phyloP scores from a whole-genome alignment of 2,329 filamentous ascomycete genomes.

The Talaromyces sp. region DNA sequence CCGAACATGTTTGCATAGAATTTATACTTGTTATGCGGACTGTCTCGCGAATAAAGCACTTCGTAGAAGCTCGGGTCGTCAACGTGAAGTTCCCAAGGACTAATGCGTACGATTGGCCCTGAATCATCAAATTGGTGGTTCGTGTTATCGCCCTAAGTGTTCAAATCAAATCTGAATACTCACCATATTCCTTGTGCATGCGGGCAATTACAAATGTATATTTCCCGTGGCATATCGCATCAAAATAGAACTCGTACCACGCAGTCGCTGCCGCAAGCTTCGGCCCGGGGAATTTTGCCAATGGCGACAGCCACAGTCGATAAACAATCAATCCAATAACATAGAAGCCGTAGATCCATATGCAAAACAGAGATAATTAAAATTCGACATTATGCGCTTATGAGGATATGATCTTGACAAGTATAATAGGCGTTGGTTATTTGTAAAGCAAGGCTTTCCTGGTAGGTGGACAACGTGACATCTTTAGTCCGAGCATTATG shows the following conservation, averaged over 20 bases:
- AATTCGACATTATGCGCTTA: neutral
- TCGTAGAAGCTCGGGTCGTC: slow-evolving; percentile 26
- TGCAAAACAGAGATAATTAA: neutral
- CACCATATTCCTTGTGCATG: slow-evolving; percentile 25
- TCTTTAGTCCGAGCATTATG: too few species aligned
- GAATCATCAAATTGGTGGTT: neutral
- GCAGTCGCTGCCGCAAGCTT: slow-evolving; percentile 24
- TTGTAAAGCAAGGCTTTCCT: too few species aligned
- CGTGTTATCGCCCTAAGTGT: neutral
- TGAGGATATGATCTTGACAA: too few species aligned
- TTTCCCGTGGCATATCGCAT: slow-evolving; percentile 19
- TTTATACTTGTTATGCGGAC: slow-evolving; percentile 26
- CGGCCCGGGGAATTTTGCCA: slow-evolving; percentile 29
- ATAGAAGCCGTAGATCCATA: neutral
- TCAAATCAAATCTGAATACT: slow-evolving; percentile 14
- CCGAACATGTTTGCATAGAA: slow-evolving; percentile 26
- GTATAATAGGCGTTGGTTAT: too few species aligned
- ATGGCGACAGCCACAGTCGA: slow-evolving; percentile 26
- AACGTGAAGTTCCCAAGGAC: slow-evolving; percentile 29
- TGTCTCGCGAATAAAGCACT: slow-evolving; percentile 25
- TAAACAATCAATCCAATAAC: slow-evolving; percentile 15
- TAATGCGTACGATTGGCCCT: slow-evolving; percentile 32
- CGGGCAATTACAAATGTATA: slow-evolving; percentile 21
- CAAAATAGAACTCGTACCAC: slow-evolving; percentile 26
- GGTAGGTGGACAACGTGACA: too few species aligned